A percentile compares a stretch with the other conserved stretches of the same genome.
Conservation (phyloP, 345 rosid genomes). For the Aquilaria malaccensis region DNA sequence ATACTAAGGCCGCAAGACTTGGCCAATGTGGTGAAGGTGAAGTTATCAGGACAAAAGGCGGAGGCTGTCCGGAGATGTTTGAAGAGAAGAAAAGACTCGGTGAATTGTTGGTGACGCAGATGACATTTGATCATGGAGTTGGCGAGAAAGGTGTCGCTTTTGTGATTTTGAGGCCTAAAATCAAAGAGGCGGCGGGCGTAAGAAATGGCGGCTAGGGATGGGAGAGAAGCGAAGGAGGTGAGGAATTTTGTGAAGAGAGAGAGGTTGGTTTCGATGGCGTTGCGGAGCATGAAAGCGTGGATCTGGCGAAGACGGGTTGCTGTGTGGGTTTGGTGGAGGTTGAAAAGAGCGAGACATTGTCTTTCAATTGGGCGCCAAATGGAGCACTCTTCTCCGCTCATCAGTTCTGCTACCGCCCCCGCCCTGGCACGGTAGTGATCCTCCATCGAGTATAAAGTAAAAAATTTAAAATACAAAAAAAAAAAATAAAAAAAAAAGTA, state of each 20-base stretch:
- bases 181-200: conserved; percentile 61
- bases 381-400: conserved; percentile 11
- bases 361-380: conserved; percentile 50
- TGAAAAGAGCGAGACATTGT: conserved; percentile 47
- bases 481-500: no score
- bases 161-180: conserved; percentile 23
- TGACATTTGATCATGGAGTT: conserved; percentile 67
- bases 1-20: conserved; percentile 40
- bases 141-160: conserved; percentile 53
- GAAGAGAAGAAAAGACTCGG: conserved; percentile 41
- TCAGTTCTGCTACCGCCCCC: no score
- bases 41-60: conserved; percentile 49
- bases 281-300: conserved; percentile 60
- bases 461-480: no score
- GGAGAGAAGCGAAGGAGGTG: conserved; percentile 24
- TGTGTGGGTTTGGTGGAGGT: conserved; percentile 33
- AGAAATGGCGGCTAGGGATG: conserved; percentile 21
- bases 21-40: conserved; percentile 46
- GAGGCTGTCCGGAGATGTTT: conserved; percentile 32
- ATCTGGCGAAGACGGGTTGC: conserved; percentile 38
- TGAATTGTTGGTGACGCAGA: conserved; percentile 27
- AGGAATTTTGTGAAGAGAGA: conserved; percentile 56
- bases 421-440: no score
- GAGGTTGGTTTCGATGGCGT: conserved; percentile 47
- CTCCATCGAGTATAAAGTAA: no score